A percentile compares a stretch with the other conserved stretches of the same genome.
Conservation (phyloP, 2,329 filamentous ascomycete genomes). For the Alternaria sp. region DNA sequence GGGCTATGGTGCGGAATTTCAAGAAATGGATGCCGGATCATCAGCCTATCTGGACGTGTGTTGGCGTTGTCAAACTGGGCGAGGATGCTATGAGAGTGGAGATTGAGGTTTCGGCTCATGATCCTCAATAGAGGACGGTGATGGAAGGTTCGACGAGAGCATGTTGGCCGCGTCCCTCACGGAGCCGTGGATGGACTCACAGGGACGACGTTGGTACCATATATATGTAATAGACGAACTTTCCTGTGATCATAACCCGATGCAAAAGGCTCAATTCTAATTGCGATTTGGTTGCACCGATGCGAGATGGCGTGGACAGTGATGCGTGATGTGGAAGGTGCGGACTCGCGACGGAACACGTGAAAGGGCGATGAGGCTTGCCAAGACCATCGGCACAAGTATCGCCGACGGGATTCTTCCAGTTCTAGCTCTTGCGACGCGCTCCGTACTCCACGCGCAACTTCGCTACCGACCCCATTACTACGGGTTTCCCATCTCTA, state of each 20-base stretch:
- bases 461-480: neutral
- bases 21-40: conserved; percentile 36
- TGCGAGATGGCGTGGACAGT: neutral
- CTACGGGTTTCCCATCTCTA: neutral
- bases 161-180: neutral
- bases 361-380: neutral
- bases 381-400: conserved; percentile 25
- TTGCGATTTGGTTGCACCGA: neutral
- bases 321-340: neutral
- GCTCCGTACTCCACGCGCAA: conserved; percentile 10
- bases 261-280: neutral
- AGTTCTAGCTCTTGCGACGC: conserved; percentile 28
- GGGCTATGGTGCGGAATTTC: conserved; percentile 26
- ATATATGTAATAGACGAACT: too few species aligned
- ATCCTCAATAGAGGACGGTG: neutral
- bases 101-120: conserved; percentile 29
- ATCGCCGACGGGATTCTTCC: conserved; percentile 27
- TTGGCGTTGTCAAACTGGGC: conserved; percentile 28
- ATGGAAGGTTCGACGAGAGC: neutral
- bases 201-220: too few species aligned
- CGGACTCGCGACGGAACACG: neutral
- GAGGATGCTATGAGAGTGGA: conserved; percentile 50
- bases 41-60: conserved; percentile 30
- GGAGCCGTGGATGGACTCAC: neutral
- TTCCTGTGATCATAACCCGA: too few species aligned